These are phyloP conservation scores for Pythium pyrilobum DNA, from an alignment of 352 stramenopile genomes.

Conservation along the genomic window DNA sequence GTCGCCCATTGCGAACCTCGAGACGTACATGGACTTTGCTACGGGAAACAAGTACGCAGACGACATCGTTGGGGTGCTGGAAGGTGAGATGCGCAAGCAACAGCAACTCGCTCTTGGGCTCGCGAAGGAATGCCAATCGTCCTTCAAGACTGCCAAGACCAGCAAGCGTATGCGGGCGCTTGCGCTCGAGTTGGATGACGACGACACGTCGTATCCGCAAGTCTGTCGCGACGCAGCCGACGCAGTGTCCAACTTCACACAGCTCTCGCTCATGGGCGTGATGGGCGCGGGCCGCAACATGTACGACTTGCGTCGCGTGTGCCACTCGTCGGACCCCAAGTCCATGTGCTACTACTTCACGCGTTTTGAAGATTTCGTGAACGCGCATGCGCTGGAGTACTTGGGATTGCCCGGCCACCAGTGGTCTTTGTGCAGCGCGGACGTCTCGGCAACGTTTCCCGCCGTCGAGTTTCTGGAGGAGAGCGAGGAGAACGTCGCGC, in stretches of 20 bases:
- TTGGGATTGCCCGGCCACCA: conserved; percentile 29
- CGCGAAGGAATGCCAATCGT: background rate
- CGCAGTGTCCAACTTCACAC: conserved; percentile 14
- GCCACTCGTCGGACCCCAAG: conserved; percentile 40
- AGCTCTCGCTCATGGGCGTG: conserved; percentile 11
- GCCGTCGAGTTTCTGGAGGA: conserved; percentile 48
- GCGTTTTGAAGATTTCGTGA: conserved; percentile 53
- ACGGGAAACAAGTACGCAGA: conserved; percentile 33
- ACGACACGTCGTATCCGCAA: background rate
- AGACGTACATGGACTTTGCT: conserved; percentile 52
- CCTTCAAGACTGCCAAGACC: background rate
- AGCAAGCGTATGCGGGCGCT: conserved; percentile 1
- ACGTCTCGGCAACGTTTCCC: conserved; percentile 15
- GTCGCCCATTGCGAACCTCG: conserved; percentile 37
- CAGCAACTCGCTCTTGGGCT: background rate
- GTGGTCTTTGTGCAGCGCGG: conserved; percentile 49
- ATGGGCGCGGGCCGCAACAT: conserved; percentile 35
- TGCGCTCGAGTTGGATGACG: conserved; percentile 2
- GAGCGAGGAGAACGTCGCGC: conserved; percentile 45
- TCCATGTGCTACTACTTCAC: conserved; percentile 64
- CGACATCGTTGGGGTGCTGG: conserved; percentile 25
- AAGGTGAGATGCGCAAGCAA: background rate
- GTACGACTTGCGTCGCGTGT: conserved; percentile 63
- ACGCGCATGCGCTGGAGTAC: conserved; percentile 34
- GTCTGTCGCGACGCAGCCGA: conserved; percentile 23